Base-by-base conservation (phyloP, 225 moss, liverwort and hornwort species). In the Physcomitrellopsis africana region DNA sequence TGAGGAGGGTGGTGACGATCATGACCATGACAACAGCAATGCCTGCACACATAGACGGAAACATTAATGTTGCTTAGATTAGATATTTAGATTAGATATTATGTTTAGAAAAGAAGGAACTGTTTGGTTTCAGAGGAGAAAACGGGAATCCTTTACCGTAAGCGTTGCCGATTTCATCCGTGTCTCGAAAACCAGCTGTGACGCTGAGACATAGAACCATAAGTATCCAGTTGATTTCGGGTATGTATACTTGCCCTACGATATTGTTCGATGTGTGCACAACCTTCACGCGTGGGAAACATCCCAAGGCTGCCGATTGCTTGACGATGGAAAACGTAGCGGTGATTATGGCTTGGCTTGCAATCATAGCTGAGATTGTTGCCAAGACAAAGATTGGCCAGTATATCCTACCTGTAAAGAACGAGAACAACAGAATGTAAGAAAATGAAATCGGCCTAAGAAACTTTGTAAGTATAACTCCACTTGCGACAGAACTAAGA, bases 331-430 rank as follows among this genome's bases (percentile, higher is more conserved):
- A 83, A 23, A 85, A 92, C 9, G 84, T 84, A n/a, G 89, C 92
- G 4, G 91, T 87, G 63, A 92, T 89, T 86, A 92, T 89, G 7
- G 91, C 91, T 70, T 92, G 91, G 77, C 92, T 92, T 19, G 92
- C 89, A 58, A 92, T 89, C 16, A 87, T 80, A 8, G 92, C 83
- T 46, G 89, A 87, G 45, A 70, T 81, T 16, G 89, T 92, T 7
- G 89, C 89, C 24, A 89, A 83, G 15, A 80, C 87, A 44, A 92
- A 89, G 83, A 92, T 85, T 48, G 92, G 92, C 92, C 92, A 92
- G 64, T 80, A 85, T 9, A 92, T 1, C 22, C 89, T 92, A 37
- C 45, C 19, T 55, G 20, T 42, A 45, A 15, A 13, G 10, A 15
- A 11, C 52, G 5, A 37, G 15, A 61, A 52, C 41, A 24, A 12